phyloP scores from a whole-genome alignment of 2,329 filamentous ascomycete species.

The Apiospora hydei region DNA sequence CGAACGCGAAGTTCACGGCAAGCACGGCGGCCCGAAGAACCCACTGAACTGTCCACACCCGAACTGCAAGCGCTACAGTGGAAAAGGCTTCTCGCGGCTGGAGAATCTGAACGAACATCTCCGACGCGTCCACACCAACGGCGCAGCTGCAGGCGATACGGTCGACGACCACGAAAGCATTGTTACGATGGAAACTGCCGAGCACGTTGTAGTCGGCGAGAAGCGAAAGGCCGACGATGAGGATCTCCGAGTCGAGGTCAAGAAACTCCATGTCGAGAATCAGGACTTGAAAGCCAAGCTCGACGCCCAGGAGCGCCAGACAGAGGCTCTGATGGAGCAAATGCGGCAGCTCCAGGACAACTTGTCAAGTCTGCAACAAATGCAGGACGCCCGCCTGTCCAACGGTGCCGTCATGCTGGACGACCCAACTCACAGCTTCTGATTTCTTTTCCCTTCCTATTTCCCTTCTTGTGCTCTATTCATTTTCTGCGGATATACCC shows the following conservation, averaged over 20 bases:
- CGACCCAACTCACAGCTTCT: neutral
- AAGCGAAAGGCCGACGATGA: constrained; percentile 59
- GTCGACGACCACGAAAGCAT: constrained; percentile 51
- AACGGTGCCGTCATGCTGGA: neutral
- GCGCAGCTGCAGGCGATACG: constrained; percentile 43
- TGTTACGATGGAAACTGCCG: constrained; percentile 28
- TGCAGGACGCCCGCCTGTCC: neutral
- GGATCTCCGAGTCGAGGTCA: constrained; percentile 69
- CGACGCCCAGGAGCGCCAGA: constrained; percentile 55
- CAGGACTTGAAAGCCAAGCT: constrained; percentile 53
- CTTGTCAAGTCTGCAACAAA: constrained; percentile 13
- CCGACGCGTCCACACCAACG: constrained; percentile 80
- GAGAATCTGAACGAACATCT: constrained; percentile 96
- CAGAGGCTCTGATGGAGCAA: constrained; percentile 49
- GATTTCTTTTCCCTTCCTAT: neutral
- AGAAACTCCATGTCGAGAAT: constrained; percentile 71
- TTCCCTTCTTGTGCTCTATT: constrained; percentile 1
- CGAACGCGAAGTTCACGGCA: constrained; percentile 91
- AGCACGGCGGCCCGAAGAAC: constrained; percentile 88
- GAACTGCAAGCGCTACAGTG: constrained; percentile 88
- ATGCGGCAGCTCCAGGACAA: constrained; percentile 53
- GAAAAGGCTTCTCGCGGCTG: constrained; percentile 89
- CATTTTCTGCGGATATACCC: constrained; percentile 14
- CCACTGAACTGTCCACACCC: constrained; percentile 84
- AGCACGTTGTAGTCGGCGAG: constrained; percentile 40